These are phyloP conservation scores for Trichoderma sp. DNA, from an alignment of 2,329 filamentous ascomycete species.

Conservation along the genomic window DNA sequence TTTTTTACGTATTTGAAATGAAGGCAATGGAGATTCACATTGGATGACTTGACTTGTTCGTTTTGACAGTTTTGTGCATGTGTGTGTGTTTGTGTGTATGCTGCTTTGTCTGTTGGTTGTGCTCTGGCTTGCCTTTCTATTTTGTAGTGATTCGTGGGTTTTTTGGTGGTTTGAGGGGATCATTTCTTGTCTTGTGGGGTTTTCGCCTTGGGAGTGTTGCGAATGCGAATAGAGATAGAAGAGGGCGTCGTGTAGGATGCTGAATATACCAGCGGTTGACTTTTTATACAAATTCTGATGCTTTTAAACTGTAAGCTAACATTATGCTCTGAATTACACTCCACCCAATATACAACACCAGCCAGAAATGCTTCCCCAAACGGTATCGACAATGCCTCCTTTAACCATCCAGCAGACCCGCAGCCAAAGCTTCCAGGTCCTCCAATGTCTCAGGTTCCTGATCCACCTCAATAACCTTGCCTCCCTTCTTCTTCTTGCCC, in stretches of 20 bases:
- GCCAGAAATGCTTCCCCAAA: neutral
- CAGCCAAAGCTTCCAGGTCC: constrained; percentile 75
- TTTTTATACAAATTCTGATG: neutral
- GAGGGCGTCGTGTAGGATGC: neutral
- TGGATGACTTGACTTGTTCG: neutral
- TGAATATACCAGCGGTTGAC: neutral
- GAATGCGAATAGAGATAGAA: neutral
- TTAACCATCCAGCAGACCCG: constrained; percentile 63
- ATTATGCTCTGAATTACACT: constrained; percentile 4
- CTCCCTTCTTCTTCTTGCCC: constrained; percentile 46
- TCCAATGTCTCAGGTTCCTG: constrained; percentile 77
- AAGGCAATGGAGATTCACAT: neutral
- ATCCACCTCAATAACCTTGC: constrained; percentile 61
- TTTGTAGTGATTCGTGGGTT: neutral
- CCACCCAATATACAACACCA: neutral
- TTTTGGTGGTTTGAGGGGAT: neutral
- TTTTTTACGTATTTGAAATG: constrained; percentile 15
- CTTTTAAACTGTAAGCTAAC: neutral
- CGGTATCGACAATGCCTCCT: neutral
- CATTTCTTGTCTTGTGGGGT: neutral
- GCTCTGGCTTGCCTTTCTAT: neutral
- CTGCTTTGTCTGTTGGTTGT: neutral
- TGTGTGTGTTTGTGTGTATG: neutral
- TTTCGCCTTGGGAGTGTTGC: neutral
- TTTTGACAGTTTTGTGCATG: neutral